Conservation (phyloP, 768 basidiomycete species). For the Panaeolus cyanescens region DNA sequence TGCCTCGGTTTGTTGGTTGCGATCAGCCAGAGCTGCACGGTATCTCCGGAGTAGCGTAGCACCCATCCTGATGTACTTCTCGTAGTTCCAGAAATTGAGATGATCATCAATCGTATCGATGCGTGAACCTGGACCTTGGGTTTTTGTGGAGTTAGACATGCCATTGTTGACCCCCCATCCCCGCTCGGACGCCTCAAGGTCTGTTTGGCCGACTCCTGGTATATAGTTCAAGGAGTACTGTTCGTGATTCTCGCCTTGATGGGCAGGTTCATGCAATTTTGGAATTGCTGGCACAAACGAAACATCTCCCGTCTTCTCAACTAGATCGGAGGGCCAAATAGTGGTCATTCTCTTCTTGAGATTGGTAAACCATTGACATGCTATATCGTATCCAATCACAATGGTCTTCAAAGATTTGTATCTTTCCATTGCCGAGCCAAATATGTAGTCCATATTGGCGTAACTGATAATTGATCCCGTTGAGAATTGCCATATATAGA, state of each 20-base stretch:
- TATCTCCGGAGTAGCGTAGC: slow-evolving; percentile 9
- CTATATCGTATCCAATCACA: slow-evolving; percentile 20
- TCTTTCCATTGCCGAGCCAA: not conserved
- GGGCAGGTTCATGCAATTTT: slow-evolving; percentile 30
- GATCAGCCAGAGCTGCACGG: slow-evolving; percentile 10
- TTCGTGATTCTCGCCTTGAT: slow-evolving; percentile 17
- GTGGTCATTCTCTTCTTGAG: slow-evolving; percentile 10
- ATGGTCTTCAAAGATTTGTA: not conserved
- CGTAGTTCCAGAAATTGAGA: slow-evolving; percentile 28
- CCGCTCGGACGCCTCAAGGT: slow-evolving; percentile 29
- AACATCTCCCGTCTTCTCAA: not conserved
- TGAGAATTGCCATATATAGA: not conserved
- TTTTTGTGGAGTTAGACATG: slow-evolving; percentile 25
- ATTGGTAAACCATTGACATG: too few relatives aligned
- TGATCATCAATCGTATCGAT: slow-evolving; percentile 33
- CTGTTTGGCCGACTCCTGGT: too few relatives aligned
- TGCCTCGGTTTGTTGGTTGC: slow-evolving; percentile 15
- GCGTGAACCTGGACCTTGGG: too few relatives aligned
- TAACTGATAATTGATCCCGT: slow-evolving; percentile 9
- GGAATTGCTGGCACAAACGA: slow-evolving; percentile 22
- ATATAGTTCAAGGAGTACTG: too few relatives aligned
- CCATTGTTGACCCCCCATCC: slow-evolving; percentile 31
- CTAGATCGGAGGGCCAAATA: not conserved
- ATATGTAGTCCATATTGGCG: slow-evolving; percentile 14
- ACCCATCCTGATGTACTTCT: slow-evolving; percentile 21